Evolutionary conservation across 108 stramenopile genomes (phyloP), one percentile per base, ranked within the genome.

Genomic region (Cyclotella distinguenda): DNA sequence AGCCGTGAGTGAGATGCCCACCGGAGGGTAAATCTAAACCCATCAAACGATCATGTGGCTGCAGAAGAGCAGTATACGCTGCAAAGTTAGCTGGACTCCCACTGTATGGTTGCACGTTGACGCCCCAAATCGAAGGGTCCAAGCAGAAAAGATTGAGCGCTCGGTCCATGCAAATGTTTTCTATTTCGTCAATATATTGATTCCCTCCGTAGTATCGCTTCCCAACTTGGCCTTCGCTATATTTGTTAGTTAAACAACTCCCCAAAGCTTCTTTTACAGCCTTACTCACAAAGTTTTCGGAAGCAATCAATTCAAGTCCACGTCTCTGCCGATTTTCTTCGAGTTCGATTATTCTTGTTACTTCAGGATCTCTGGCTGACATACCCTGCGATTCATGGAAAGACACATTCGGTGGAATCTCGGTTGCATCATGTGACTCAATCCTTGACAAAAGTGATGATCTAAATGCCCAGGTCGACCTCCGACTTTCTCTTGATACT

Each of bases 61-160:
- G 60, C 50, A 99, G 66, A 7, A 99, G 78, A 13, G 93, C 99
- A 7, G 98, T 99, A 83, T 98, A 99, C 3, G 89, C 95, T 2
- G 97, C 98, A 78, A 99, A 99, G 72, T 99, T 99, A 23, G 99
- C 99, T 9, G 99, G 99, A 22, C 93, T 95, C 40, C 99, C 98
- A 28, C 91, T 93, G 61, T 89, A 94, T 2, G 91, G 89, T 49
- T 94, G 92, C 21, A 99, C 99, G 79, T 99, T 99, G 30, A 99
- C 97, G 36, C 97, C 97, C 99, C 99, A 99, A 73, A 94, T 84
- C 6, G 83, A 70, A 4, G 84, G 49, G 50, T 95, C 74, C 9
- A 98, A 70, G 1, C 80, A 71, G 78, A 89, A 99, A 8, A 99
- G 80, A 22, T 84, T 47, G 13, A 99, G 79, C 3, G 99, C 99